Base-by-base conservation (phyloP, 352 stramenopile species). In the Phytophthora foliorum region DNA sequence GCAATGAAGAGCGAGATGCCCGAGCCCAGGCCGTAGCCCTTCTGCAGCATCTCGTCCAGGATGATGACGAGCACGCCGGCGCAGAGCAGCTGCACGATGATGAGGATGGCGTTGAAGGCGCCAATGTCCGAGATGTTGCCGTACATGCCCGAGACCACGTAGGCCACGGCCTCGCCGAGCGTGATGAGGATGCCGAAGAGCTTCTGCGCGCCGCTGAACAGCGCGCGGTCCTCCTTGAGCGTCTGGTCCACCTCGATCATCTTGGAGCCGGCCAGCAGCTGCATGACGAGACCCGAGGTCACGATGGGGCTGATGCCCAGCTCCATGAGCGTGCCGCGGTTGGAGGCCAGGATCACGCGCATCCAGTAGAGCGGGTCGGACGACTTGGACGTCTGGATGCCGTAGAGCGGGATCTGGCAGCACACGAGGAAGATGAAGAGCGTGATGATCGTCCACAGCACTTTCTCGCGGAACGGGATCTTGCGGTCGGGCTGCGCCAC, bases 391-490 rank as follows among this genome's bases (percentile, higher is more conserved):
- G 91, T 99, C 82, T 99, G 94, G 69, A 99, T 98, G 69, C 98
- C 98, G 84, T 99, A 99, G 59, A 99, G 92, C 53, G 98, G 98
- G 78, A 99, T 99, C 88, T 99, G 98, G 77, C 97, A 99, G 81
- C 97, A 99, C 27, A 99, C 98, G 59, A 99, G 88, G 87, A 99
- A 99, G 71, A 99, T 99, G 89, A 99, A 99, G 27, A 99, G 92
- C 64, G 97, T 99, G 80, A 99, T 99, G 45, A 99, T 98, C 14
- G 98, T 99, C 97, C 97, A 99, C 46, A 99, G 82, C 44, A 99
- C 93, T 86, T 99, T 99, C 86, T 99, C 98, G 69, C 98, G 95
- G 90, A 99, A 99, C 44, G 97, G 97, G 80, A 99, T 99, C 93
- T 96, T 98, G 69, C 96, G 94, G 76, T 99, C 97, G 16, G 97